phyloP scores from a whole-genome alignment of 2,329 filamentous ascomycete species.

The Alternaria gansuensis region DNA sequence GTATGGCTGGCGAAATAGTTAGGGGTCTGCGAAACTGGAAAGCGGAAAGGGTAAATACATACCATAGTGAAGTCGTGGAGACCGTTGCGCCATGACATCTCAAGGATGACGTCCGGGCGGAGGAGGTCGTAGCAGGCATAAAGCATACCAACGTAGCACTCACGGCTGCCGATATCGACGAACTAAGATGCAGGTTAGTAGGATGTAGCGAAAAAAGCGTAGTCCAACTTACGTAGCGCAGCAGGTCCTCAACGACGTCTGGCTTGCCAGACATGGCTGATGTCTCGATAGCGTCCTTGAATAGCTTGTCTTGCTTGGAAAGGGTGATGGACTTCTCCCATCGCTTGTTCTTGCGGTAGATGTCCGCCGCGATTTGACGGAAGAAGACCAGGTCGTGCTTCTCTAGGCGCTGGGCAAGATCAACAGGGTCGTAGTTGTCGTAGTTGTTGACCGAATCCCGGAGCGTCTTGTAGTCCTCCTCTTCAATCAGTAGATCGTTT shows the following conservation, averaged over 20 bases:
- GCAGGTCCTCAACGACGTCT: conserved; percentile 92
- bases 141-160: conserved; percentile 99
- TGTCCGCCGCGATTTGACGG: conserved; percentile 96
- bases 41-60: conserved; percentile 28
- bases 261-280: conserved; percentile 88
- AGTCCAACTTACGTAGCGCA: conserved; percentile 85
- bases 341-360: conserved; percentile 99
- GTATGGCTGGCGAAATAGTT: conserved; percentile 68
- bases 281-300: conserved; percentile 99
- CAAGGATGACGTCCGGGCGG: conserved; percentile 88
- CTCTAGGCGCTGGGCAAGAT: conserved; percentile 89
- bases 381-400: conserved; percentile 99
- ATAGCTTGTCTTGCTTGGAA: conserved; percentile 98
- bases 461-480: conserved; percentile 98
- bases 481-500: conserved; percentile 96
- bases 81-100: conserved; percentile 95
- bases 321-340: conserved; percentile 99
- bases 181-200: conserved; percentile 70
- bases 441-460: conserved; percentile 98
- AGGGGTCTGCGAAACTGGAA: neutral
- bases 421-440: conserved; percentile 97
- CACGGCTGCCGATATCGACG: conserved; percentile 97
- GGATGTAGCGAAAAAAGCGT: conserved; percentile 2
- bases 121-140: conserved; percentile 99
- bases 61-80: conserved; percentile 95